Evolutionary conservation across 2,329 filamentous ascomycete species (phyloP).

Genomic region (Scortechinia acanthostroma): DNA sequence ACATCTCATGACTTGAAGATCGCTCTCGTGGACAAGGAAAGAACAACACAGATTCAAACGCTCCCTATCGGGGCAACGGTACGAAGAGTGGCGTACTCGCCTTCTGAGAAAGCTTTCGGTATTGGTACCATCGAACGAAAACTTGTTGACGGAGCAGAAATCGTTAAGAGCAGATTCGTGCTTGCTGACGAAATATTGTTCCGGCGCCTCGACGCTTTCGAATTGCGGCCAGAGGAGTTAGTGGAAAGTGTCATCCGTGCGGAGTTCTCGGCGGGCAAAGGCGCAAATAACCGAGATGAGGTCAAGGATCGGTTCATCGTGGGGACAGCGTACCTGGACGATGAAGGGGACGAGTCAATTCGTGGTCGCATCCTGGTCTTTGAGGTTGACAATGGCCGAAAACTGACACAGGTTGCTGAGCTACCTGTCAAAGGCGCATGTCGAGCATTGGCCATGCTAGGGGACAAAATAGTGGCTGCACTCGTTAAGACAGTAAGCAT

Average conservation of each 20-base stretch:
- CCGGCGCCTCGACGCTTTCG: slow-evolving; percentile 65
- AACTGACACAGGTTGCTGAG: slow-evolving; percentile 65
- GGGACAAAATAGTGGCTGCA: slow-evolving; percentile 74
- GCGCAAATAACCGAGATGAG: slow-evolving; percentile 39
- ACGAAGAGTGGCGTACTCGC: slow-evolving; percentile 78
- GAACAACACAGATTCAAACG: slow-evolving; percentile 81
- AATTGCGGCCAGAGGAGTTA: slow-evolving; percentile 52
- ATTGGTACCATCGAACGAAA: slow-evolving; percentile 78
- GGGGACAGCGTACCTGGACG: slow-evolving; percentile 72
- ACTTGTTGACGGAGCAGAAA: slow-evolving; percentile 64
- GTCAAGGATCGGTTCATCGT: slow-evolving; percentile 77
- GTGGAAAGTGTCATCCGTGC: slow-evolving; percentile 79
- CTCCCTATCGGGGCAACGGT: slow-evolving; percentile 76
- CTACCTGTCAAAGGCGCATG: slow-evolving; percentile 73
- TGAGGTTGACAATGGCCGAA: slow-evolving; percentile 70
- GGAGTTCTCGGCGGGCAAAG: slow-evolving; percentile 55
- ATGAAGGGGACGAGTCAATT: slow-evolving; percentile 43
- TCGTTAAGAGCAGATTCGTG: slow-evolving; percentile 73
- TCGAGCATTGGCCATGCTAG: slow-evolving; percentile 68
- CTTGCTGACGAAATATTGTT: slow-evolving; percentile 89
- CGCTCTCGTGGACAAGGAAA: slow-evolving; percentile 72
- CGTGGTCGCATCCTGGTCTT: slow-evolving; percentile 78
- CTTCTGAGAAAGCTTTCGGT: slow-evolving; percentile 72
- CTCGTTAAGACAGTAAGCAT: slow-evolving; percentile 73
- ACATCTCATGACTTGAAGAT: slow-evolving; percentile 72